Conservation (phyloP, 345 rosid genomes). For the Geranium brycei region DNA sequence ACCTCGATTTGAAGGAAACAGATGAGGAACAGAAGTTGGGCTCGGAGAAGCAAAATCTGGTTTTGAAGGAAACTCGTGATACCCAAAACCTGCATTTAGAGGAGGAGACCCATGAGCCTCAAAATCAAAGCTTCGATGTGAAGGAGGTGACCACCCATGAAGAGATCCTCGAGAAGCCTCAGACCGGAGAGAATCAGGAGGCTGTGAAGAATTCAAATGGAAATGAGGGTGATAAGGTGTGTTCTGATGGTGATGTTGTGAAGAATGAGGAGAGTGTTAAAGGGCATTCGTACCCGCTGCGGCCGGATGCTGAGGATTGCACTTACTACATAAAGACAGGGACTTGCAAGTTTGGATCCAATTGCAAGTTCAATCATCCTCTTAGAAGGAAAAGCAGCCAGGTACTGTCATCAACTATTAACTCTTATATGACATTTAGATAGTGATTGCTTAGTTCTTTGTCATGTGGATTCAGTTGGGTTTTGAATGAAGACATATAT, state of each 20-base stretch:
- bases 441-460: background rate
- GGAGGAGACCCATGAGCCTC: background rate
- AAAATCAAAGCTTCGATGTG: background rate
- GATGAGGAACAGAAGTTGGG: background rate
- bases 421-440: background rate
- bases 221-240: constrained; percentile 7
- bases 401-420: constrained; percentile 22
- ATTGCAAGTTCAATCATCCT: constrained; percentile 91
- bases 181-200: background rate
- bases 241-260: constrained; percentile 6
- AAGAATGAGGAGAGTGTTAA: constrained; percentile 12
- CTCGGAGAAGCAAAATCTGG: background rate
- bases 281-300: constrained; percentile 42
- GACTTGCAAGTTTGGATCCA: constrained; percentile 65
- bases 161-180: constrained; percentile 1
- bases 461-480: background rate
- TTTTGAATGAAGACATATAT: background rate
- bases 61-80: background rate
- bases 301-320: constrained; percentile 81
- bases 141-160: background rate
- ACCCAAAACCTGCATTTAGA: background rate
- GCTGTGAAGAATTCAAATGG: background rate
- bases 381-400: constrained; percentile 30
- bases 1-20: constrained; percentile 22
- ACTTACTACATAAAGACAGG: constrained; percentile 70